Percentiles rank a stretch among this genome's conserved stretches.
phyloP scores from a whole-genome alignment of 106 monocot genomes.

The Dendrobium chrysotoxum region DNA sequence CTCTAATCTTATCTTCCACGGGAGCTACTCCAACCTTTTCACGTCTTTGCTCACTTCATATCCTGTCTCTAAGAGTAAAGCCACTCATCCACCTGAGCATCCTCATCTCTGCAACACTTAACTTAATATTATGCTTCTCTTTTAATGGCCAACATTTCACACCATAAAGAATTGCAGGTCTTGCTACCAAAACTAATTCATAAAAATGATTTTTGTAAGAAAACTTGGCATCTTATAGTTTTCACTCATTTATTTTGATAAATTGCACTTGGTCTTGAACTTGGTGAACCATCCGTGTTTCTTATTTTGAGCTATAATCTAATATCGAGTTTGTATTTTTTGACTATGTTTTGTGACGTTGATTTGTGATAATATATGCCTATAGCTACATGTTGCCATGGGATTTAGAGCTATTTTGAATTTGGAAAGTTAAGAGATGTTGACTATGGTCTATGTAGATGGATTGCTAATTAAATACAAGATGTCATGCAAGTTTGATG shows the following conservation, averaged over 20 bases:
- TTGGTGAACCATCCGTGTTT: neutral
- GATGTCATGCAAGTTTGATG: neutral
- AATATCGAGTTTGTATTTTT: neutral
- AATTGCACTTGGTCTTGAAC: neutral
- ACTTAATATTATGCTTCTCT: too few species aligned
- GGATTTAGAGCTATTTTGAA: neutral
- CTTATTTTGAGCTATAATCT: neutral
- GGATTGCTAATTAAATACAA: neutral
- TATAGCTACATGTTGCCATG: neutral
- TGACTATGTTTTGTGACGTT: neutral
- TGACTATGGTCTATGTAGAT: neutral
- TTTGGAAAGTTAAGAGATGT: neutral
- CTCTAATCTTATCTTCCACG: too few species aligned
- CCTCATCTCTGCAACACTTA: too few species aligned
- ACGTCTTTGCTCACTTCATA: too few species aligned
- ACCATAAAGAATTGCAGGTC: too few species aligned
- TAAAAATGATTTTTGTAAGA: neutral
- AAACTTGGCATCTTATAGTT: neutral
- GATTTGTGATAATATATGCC: neutral
- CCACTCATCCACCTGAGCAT: too few species aligned
- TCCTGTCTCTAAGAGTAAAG: too few species aligned
- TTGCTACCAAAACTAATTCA: neutral
- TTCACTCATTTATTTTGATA: neutral
- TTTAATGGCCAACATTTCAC: too few species aligned
- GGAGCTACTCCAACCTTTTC: too few species aligned